Evolutionary conservation across 306 rosid genomes (phyloP), one percentile per base, ranked within the genome.

Genomic region (Datisca glomerata): DNA sequence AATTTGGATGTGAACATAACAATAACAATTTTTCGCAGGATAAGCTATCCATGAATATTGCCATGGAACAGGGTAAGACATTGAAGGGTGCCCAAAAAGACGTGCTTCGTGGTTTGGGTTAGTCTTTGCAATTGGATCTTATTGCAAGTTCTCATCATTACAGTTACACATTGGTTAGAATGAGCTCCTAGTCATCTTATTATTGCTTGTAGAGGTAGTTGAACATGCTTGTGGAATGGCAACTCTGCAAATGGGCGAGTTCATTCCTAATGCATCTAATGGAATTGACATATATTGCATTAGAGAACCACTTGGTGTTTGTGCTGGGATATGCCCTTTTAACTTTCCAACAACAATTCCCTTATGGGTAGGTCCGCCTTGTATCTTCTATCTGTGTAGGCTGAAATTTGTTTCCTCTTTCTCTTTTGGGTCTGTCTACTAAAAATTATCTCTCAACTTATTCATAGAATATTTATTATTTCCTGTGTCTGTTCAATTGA

Each of bases 291-390:
- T 69, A 20, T 78, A 58, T 67, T 47, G 66, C 77, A 74, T 82
- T 36, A 65, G 81, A 59, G 94, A 78, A 52, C 94, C 94, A 21
- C 79, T 78, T 28, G 94, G 94, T 44, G 85, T 82, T 61, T 82
- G 94, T 75, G 89, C 81, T 13, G 94, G 94, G 49, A 75, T 82
- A 45, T 82, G 85, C 56, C 67, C 89, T 21, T 33, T 67, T 44
- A 72, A 82, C 62, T 72, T 61, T 63, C 67, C 94, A 24, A 80
- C 79, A 43, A 61, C 46, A 44, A 49, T 68, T 45, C 71, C 81
- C 41, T 61, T 82, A 64, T 82, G 89, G 94, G 94, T 82, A 71
- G 31, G 79, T 25, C 57, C 60, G 52, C 49, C 17, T 17, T 45
- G 12, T 32, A 22, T 46, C 21, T 9, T 45, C 57, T 47, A 28